Evolutionary conservation across 768 basidiomycete genomes (phyloP), one percentile per base, ranked within the genome.

Genomic region (Leucocoprinus birnbaumii): DNA sequence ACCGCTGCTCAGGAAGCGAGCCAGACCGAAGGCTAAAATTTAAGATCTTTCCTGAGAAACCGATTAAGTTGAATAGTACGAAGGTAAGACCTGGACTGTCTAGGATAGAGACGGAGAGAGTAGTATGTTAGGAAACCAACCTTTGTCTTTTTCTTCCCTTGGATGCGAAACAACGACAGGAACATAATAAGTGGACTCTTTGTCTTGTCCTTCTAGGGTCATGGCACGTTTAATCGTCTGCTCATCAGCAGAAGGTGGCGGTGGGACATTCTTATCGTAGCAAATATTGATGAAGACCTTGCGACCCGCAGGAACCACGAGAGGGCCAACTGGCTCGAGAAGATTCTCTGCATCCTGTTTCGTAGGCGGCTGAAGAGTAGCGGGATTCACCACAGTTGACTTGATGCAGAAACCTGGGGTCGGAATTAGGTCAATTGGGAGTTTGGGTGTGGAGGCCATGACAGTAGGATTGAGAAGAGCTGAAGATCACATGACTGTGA

Each of bases 251-350:
- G 77, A 70, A 10, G 87, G 86, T 0, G 89, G 88, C 0, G 84
- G 76, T 3, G 89, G 89, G 0, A 91, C 80, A 56, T 83, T 78
- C 9, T 69, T 18, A 54, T 88, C 87, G 80, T 83, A 91, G 16
- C 84, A 81, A 13, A 92, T 71, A 62, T 92, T 92, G 26, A 90
- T 69, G 65, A 92, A 92, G 31, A 90, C 67, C 68, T 92, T 91
- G 57, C 70, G 66, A 22, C 77, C 79, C 34, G 73, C 67, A 10
- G 78, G 72, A 18, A 86, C 69, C 31, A 31, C 31, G 31, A 31
- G 10, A 6, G 68, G 63, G 25, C 58, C 24, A 22, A 54, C 25
- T 45, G 68, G 72, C 43, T 71, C 68, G 16, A 68, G 65, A 10
- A 57, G 9, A 7, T 31, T 31, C 6, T 31, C 31, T 31, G 6